These are phyloP conservation scores for Malassezia equina DNA, from an alignment of 1,284 basidiomycete genomes.

Conservation along the genomic window DNA sequence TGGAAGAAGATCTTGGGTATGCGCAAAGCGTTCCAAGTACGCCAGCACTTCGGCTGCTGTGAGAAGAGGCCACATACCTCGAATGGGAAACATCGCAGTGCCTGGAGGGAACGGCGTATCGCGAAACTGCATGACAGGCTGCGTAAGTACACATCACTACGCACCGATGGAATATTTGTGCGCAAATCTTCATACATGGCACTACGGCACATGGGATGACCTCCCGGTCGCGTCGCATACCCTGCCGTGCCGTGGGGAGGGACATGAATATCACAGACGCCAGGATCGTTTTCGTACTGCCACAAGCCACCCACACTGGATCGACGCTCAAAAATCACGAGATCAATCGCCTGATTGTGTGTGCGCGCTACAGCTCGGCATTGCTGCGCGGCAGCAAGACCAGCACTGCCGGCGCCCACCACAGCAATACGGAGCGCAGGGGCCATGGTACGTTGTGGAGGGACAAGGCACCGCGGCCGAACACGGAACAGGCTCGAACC, in stretches of 20 bases:
- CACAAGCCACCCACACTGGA: slow-evolving; percentile 24
- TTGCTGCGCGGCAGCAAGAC: slow-evolving; percentile 48
- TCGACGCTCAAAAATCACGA: slow-evolving; percentile 30
- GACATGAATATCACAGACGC: slow-evolving; percentile 37
- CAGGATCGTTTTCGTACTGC: slow-evolving; percentile 28
- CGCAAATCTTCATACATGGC: slow-evolving; percentile 44
- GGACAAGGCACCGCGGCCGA: background rate
- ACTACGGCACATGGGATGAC: slow-evolving; percentile 15
- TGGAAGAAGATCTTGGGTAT: background rate
- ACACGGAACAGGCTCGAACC: background rate
- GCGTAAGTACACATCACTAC: background rate
- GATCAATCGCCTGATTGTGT: background rate
- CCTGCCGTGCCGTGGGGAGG: slow-evolving; percentile 11
- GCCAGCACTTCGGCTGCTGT: slow-evolving; percentile 26
- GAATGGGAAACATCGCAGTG: slow-evolving; percentile 18
- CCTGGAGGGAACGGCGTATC: slow-evolving; percentile 29
- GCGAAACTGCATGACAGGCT: slow-evolving; percentile 47
- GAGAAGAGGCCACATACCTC: slow-evolving; percentile 8
- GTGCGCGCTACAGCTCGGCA: slow-evolving; percentile 23
- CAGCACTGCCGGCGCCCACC: slow-evolving; percentile 10
- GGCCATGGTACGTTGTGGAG: background rate
- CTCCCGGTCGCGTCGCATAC: slow-evolving; percentile 13
- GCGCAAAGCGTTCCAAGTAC: slow-evolving; percentile 50
- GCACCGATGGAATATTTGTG: slow-evolving; percentile 40
- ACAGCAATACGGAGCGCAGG: slow-evolving; percentile 6